Percentiles rank a stretch among this genome's conserved stretches.
Conservation (phyloP, 768 basidiomycete species). For the Lactarius deliciosus region DNA sequence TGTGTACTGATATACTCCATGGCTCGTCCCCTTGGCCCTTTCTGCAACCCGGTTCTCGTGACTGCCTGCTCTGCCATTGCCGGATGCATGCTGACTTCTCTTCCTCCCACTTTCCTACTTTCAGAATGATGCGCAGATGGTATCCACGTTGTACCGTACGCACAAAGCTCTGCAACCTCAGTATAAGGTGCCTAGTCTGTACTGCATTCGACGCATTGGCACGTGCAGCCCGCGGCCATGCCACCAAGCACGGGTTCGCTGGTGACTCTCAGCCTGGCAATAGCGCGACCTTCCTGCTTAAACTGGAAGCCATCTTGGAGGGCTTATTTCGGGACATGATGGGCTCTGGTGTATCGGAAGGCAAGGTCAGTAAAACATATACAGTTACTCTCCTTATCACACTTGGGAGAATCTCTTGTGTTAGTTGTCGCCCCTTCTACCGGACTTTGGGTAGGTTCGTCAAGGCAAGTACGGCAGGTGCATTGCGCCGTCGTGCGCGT, state of each 20-base stretch:
- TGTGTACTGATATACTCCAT: slow-evolving; percentile 38
- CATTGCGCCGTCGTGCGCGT: slow-evolving; percentile 22
- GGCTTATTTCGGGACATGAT: slow-evolving; percentile 87
- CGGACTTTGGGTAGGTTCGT: slow-evolving; percentile 22
- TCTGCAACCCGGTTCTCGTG: slow-evolving; percentile 7
- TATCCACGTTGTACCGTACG: slow-evolving; percentile 84
- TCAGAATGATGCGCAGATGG: slow-evolving; percentile 83
- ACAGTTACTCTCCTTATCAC: slow-evolving; percentile 24
- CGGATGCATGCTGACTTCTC: slow-evolving; percentile 2
- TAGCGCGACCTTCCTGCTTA: slow-evolving; percentile 79
- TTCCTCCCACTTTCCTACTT: slow-evolving; percentile 9
- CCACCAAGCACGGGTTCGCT: slow-evolving; percentile 60
- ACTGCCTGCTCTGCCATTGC: neutral
- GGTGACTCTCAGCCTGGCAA: slow-evolving; percentile 65
- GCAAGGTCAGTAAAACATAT: slow-evolving; percentile 70
- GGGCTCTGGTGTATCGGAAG: slow-evolving; percentile 59
- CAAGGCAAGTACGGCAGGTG: slow-evolving; percentile 15
- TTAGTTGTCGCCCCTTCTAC: slow-evolving; percentile 20
- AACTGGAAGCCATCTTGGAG: slow-evolving; percentile 88
- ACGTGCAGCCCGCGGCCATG: slow-evolving; percentile 71
- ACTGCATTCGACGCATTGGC: slow-evolving; percentile 92
- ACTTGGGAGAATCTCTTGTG: slow-evolving; percentile 21
- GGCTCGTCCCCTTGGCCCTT: neutral
- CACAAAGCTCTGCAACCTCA: slow-evolving; percentile 73
- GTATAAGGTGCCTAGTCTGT: slow-evolving; percentile 83